Evolutionary conservation across 805 yeast species (phyloP), one percentile per base, ranked within the genome.

Genomic region (Metschnikowia cerradonensis): DNA sequence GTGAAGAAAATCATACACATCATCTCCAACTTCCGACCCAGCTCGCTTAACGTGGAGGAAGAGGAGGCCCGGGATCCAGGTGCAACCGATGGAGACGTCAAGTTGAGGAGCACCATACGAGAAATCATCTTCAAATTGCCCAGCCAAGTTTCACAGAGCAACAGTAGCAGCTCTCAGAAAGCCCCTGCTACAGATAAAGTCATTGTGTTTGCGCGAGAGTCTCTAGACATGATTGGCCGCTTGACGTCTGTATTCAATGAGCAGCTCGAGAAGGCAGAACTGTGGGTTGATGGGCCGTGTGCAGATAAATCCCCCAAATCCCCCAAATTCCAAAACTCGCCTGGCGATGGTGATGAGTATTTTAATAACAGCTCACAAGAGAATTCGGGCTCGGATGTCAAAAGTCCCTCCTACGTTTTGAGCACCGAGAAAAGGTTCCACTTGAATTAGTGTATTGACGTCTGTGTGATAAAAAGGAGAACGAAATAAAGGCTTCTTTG

Each of bases 1-100:
- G 91, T 94, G 23, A 88, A 89, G 65, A 92, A 90, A 63, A 90
- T 90, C 43, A 90, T 91, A 34, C 81, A 83, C 38, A 81, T 92
- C 36, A 87, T 94, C 10, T 88, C 97, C 3, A 88, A 87, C 55
- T 88, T 89, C 58, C 88, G 65, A 41, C 76, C 76, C 6, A 66
- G 71, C n/a, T 59, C 73, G 1, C 59, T 71, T 41, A 48, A 39
- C 23, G 50, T 41, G 19, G 53, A 35, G 15, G 43, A 30, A 22
- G 45, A 35, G 22, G 52, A 52, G 26, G 41, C 34, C 7, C 52
- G 22, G 36, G 45, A 30, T 8, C 14, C 26, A 17, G 33, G 15
- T 14, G 14, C 42, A 14, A 47, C 39, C 11, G 52, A 47, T 17
- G 60, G 47, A 15, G 58, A 52, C 10, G 56, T 50, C 17, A 69